phyloP scores from a whole-genome alignment of 2,329 filamentous ascomycete species.

The Trichoderma hamatum region DNA sequence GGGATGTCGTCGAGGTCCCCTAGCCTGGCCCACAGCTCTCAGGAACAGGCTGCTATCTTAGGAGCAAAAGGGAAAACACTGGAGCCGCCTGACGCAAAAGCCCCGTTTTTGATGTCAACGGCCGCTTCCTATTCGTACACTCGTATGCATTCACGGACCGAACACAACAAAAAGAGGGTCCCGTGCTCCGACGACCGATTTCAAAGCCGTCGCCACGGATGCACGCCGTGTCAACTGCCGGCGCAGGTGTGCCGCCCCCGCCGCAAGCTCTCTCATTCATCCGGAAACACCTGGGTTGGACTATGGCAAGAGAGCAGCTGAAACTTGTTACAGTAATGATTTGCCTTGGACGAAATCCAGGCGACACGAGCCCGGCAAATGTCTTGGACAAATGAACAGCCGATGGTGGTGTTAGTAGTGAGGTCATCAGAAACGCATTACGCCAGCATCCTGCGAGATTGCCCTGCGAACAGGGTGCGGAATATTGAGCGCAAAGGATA shows the following conservation, averaged over 20 bases:
- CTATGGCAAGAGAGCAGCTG: conserved; percentile 2
- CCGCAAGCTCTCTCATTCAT: neutral
- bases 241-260: neutral
- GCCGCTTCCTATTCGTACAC: conserved; percentile 15
- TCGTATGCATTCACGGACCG: conserved; percentile 22
- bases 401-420: conserved; percentile 10
- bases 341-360: neutral
- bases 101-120: conserved; percentile 16
- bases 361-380: neutral
- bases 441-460: neutral
- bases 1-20: conserved; percentile 23
- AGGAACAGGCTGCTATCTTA: conserved; percentile 19
- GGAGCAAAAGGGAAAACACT: conserved; percentile 1
- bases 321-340: neutral
- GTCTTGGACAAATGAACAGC: neutral
- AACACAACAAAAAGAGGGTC: conserved; percentile 10
- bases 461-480: neutral
- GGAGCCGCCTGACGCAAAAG: neutral
- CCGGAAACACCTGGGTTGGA: conserved; percentile 9
- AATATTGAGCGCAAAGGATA: neutral
- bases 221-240: conserved; percentile 21
- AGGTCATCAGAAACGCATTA: neutral
- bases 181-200: conserved; percentile 19
- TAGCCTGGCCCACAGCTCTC: conserved; percentile 16
- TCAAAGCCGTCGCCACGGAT: conserved; percentile 15